These are phyloP conservation scores for Lactarius evosmus DNA, from an alignment of 768 basidiomycete genomes.

Conservation along the genomic window DNA sequence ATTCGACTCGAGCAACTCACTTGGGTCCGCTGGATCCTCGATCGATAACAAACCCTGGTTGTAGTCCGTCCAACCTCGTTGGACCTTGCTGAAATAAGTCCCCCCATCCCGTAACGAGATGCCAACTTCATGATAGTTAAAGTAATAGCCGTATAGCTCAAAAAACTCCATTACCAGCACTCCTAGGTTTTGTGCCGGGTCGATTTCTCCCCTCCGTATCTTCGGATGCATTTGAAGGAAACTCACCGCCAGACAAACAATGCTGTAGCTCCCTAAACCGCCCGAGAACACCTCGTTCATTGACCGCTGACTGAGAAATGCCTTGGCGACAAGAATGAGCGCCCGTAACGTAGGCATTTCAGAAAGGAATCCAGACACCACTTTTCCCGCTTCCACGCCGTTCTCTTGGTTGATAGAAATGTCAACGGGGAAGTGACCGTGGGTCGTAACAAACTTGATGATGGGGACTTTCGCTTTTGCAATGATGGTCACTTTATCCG, in stretches of 20 bases:
- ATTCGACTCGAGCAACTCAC: conserved; percentile 46
- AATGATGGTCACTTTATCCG: conserved; percentile 80
- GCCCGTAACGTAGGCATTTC: conserved; percentile 75
- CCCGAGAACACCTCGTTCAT: conserved; percentile 99
- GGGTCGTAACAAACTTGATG: conserved; percentile 85
- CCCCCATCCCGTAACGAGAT: conserved; percentile 88
- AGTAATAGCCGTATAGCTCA: conserved; percentile 88
- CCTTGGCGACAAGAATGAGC: conserved; percentile 86
- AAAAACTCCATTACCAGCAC: conserved; percentile 97
- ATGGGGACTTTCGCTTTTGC: conserved; percentile 95
- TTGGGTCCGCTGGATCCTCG: conserved; percentile 88
- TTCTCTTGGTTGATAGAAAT: conserved; percentile 91
- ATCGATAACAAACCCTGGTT: conserved; percentile 67
- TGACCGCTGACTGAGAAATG: conserved; percentile 80
- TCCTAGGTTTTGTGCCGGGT: conserved; percentile 84
- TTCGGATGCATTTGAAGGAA: conserved; percentile 99
- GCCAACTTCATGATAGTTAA: conserved; percentile 88
- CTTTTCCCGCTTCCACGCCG: conserved; percentile 72
- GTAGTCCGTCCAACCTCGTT: conserved; percentile 76
- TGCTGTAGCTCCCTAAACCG: conserved; percentile 90
- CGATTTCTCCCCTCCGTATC: conserved; percentile 82
- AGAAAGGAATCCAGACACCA: conserved; percentile 76
- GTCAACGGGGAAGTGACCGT: conserved; percentile 85
- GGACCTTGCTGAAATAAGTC: conserved; percentile 79
- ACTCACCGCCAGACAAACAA: conserved; percentile 88